Evolutionary conservation across 2,329 filamentous ascomycete species (phyloP).

Genomic region (Sporothrix sp.): DNA sequence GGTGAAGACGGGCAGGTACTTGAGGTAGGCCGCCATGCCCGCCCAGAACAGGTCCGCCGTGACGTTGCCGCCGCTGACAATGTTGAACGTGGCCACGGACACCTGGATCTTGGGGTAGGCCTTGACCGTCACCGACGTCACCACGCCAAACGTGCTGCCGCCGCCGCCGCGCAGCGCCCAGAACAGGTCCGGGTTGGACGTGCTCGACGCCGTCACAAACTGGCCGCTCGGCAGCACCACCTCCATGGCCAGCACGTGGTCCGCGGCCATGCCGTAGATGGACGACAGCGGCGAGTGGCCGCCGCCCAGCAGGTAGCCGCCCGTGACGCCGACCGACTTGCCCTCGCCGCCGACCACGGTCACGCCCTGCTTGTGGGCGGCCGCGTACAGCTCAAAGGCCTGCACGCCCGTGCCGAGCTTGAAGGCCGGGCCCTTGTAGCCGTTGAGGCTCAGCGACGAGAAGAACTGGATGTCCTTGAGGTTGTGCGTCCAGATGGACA

Average conservation of each 20-base stretch:
- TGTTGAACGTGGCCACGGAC: slow-evolving; percentile 20
- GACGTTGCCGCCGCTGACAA: slow-evolving; percentile 25
- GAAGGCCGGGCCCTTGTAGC: slow-evolving; percentile 16
- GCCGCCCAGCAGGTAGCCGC: slow-evolving; percentile 39
- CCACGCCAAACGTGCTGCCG: slow-evolving; percentile 30
- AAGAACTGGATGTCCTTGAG: slow-evolving; percentile 35
- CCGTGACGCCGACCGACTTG: slow-evolving; percentile 40
- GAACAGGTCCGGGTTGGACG: slow-evolving; percentile 43
- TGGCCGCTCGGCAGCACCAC: slow-evolving; percentile 38
- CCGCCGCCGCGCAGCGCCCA: slow-evolving; percentile 44
- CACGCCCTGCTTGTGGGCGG: slow-evolving; percentile 35
- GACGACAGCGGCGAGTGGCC: slow-evolving; percentile 45
- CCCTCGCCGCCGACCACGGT: slow-evolving; percentile 39
- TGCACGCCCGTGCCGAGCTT: slow-evolving; percentile 42
- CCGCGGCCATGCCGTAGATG: slow-evolving; percentile 39
- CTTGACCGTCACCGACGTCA: slow-evolving; percentile 22
- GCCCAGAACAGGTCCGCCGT: slow-evolving; percentile 32
- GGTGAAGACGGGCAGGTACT: slow-evolving; percentile 22
- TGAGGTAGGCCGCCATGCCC: slow-evolving; percentile 23
- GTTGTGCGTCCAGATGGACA: slow-evolving; percentile 28
- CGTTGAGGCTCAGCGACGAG: slow-evolving; percentile 27
- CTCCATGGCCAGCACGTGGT: slow-evolving; percentile 39
- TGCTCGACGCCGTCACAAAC: slow-evolving; percentile 32
- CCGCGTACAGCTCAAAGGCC: slow-evolving; percentile 43
- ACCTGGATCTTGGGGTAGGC: slow-evolving; percentile 17